Evolutionary conservation across 371 early-diverging fungal genomes (phyloP), one percentile per base, ranked within the genome.

Genomic region (Globomyces sp.): DNA sequence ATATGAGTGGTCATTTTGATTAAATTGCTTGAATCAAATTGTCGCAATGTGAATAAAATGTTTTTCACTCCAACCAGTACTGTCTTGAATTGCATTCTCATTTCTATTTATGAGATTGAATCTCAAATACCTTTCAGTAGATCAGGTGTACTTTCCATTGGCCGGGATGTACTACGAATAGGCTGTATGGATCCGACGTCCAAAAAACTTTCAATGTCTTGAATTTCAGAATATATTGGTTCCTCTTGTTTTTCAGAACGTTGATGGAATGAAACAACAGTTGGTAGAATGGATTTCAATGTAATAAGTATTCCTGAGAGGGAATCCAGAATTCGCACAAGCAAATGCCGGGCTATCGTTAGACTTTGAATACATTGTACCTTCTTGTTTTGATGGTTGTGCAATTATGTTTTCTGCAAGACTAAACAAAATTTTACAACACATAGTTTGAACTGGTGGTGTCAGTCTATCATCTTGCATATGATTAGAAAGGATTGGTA

Each of bases 391-490:
- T 68, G 68, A 75, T 2, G 84, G 85, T 34, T 88, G 87, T 65
- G 81, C 85, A 59, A 86, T 85, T 65, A 93, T 89, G 69, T 90
- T 88, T 57, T 98, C 98, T 34, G 94, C 88, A 47, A 96, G 73
- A 70, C 93, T 93, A 45, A 94, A 76, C n/a, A 99, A 77, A 40
- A 98, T 74, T 69, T 95, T 98, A 55, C 90, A 90, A 67, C 97
- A 95, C 92, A 98, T 94, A 0, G 93, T 95, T 71, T 96, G 96
- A 58, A 97, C 93, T 65, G 89, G 90, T 3, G 91, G 87, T 40
- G 92, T 87, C 50, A 98, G 80, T 11, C 86, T 84, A 4, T 86
- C 84, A 71, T 99, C 98, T 68, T 96, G 95, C 50, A 98, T 76
- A 70, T 93, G 92, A 34, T 87, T 82, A 1, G 94, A 88, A 75